Conservation (phyloP, 768 basidiomycete species). For the Leccinum obscurum region DNA sequence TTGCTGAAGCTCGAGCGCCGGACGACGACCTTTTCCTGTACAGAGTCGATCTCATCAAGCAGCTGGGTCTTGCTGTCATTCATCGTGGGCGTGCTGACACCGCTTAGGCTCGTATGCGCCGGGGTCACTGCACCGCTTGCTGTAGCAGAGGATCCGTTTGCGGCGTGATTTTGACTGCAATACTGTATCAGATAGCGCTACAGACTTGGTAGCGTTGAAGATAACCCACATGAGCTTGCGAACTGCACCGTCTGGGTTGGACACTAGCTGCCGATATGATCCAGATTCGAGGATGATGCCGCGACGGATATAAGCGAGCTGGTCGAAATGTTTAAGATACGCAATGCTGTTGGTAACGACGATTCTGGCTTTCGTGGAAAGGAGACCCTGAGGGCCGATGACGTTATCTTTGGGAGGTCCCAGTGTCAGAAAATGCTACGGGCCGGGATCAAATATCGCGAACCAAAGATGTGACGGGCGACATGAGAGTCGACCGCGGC, state of each 20-base stretch:
- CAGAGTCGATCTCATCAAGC: conserved; percentile 28
- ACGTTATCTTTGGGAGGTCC: conserved; percentile 59
- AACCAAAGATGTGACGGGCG: conserved; percentile 82
- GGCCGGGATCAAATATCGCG: neutral
- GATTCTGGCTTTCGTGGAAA: conserved; percentile 80
- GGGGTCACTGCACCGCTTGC: conserved; percentile 54
- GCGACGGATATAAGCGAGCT: conserved; percentile 70
- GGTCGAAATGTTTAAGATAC: conserved; percentile 78
- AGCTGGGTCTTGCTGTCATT: conserved; percentile 25
- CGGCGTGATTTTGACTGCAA: conserved; percentile 48
- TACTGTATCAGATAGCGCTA: neutral
- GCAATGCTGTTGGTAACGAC: conserved; percentile 86
- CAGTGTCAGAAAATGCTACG: neutral
- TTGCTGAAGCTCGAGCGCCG: conserved; percentile 59
- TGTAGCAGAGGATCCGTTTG: conserved; percentile 40
- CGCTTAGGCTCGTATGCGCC: conserved; percentile 33
- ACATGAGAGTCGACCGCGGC: conserved; percentile 88
- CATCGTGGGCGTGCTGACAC: conserved; percentile 20
- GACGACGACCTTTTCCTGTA: conserved; percentile 57
- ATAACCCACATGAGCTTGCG: conserved; percentile 66
- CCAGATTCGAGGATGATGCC: conserved; percentile 82
- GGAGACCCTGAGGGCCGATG: conserved; percentile 80
- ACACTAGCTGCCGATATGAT: conserved; percentile 58
- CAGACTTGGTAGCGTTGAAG: rapidly evolving
- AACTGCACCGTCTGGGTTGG: conserved; percentile 62